Evolutionary conservation across 441 rosid species (phyloP).

Genomic region (Gossypium lobatum): DNA sequence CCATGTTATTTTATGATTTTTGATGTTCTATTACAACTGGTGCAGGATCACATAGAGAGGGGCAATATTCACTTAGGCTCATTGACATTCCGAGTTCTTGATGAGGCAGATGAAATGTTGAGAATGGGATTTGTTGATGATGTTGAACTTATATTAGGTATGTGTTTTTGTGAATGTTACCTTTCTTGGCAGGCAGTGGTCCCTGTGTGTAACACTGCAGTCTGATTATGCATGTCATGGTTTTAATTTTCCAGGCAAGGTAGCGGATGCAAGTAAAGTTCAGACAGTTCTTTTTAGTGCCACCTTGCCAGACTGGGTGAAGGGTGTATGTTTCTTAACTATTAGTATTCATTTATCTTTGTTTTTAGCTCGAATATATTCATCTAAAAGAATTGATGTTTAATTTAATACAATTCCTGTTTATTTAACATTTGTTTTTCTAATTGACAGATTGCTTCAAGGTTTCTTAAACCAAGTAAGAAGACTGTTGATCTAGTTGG

Average conservation of each 20-base stretch:
- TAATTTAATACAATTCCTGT: not conserved
- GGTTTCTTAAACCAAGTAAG: slow-evolving; percentile 65
- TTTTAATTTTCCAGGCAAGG: slow-evolving; percentile 59
- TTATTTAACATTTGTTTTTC: not conserved
- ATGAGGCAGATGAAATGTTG: slow-evolving; percentile 97
- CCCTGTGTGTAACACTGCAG: not conserved
- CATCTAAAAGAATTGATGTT: not conserved
- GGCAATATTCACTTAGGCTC: slow-evolving; percentile 53
- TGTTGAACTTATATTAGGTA: slow-evolving; percentile 89
- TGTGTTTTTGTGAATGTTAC: not conserved
- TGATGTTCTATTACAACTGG: not conserved
- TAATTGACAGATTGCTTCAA: slow-evolving; percentile 52
- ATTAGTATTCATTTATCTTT: not conserved
- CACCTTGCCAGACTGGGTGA: slow-evolving; percentile 83
- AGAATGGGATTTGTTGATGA: slow-evolving; percentile 97
- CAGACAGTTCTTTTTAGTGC: slow-evolving; percentile 99
- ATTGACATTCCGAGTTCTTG: slow-evolving; percentile 88
- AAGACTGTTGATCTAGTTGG: slow-evolving; percentile 95
- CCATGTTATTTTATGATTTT: not conserved
- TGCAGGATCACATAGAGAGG: slow-evolving; percentile 84
- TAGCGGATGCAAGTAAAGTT: slow-evolving; percentile 69
- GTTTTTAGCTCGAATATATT: not conserved
- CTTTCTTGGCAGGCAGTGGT: not conserved
- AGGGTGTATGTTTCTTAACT: slow-evolving; percentile 46
- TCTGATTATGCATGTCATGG: not conserved